Evolutionary conservation across 345 rosid genomes (phyloP).

Genomic region (Arabidopsis arenosa): DNA sequence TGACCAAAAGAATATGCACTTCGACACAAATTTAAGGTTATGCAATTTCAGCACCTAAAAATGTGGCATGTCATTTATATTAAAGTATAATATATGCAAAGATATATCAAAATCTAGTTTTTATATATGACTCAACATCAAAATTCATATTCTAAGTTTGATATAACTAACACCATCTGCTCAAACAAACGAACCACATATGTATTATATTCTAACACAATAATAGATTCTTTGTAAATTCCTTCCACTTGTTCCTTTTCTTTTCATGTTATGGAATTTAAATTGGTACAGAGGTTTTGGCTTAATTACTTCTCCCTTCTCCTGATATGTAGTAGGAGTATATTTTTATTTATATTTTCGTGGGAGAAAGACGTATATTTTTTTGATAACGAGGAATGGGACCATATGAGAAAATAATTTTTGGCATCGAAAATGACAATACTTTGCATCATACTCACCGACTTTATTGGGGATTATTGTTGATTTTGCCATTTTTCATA

Average conservation of each 20-base stretch:
- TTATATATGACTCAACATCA: slow-evolving; percentile 12
- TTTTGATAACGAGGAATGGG: slow-evolving; percentile 31
- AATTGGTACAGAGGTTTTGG: background rate
- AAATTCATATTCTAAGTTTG: background rate
- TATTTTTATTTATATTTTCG: background rate
- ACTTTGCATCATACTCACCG: slow-evolving; percentile 47
- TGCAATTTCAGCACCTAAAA: background rate
- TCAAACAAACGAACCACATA: background rate
- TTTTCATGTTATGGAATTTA: background rate
- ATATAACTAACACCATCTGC: too few relatives aligned
- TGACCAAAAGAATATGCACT: background rate
- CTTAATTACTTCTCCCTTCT: slow-evolving; percentile 2
- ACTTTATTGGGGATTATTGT: too few relatives aligned
- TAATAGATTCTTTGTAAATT: slow-evolving; percentile 1
- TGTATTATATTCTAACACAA: background rate
- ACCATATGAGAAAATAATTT: slow-evolving; percentile 23
- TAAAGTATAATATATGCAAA: background rate
- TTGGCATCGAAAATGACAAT: slow-evolving; percentile 46
- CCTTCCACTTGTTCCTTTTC: background rate
- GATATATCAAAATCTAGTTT: background rate
- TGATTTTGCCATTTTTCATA: too few relatives aligned
- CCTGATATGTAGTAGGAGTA: background rate
- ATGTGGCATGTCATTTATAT: background rate
- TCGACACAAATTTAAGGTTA: background rate
- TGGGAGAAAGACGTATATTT: slow-evolving; percentile 36